Evolutionary conservation across 2,329 filamentous ascomycete species (phyloP).

Genomic region (Taxawa tesnikishii): DNA sequence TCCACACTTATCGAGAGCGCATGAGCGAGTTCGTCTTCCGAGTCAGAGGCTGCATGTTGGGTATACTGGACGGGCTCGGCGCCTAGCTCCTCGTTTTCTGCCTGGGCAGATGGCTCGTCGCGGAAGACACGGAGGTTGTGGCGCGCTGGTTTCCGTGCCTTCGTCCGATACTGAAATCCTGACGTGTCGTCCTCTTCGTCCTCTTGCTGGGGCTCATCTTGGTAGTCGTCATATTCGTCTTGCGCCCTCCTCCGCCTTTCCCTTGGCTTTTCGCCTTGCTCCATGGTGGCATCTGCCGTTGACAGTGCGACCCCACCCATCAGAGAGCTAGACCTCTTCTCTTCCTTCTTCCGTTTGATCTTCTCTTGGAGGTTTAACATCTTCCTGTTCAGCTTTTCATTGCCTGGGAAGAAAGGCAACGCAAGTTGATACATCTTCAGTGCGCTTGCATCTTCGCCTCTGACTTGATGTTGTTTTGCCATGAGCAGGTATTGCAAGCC

Average conservation of each 20-base stretch:
- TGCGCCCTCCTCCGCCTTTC: neutral
- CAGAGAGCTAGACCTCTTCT: constrained; percentile 8
- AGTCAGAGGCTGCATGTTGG: constrained; percentile 10
- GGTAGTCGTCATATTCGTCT: constrained; percentile 7
- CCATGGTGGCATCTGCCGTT: neutral
- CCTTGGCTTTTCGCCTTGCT: neutral
- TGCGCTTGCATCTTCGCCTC: constrained; percentile 65
- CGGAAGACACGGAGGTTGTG: neutral
- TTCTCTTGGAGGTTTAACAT: constrained; percentile 42
- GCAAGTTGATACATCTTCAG: constrained; percentile 80
- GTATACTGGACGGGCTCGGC: constrained; percentile 7
- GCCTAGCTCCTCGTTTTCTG: neutral
- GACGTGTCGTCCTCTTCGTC: constrained; percentile 6
- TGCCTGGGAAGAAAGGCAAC: constrained; percentile 72
- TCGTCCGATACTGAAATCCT: constrained; percentile 1
- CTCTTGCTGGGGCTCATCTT: constrained; percentile 3
- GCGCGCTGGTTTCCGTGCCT: constrained; percentile 1
- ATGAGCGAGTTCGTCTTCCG: constrained; percentile 19
- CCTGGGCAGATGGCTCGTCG: neutral
- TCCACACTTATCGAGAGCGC: constrained; percentile 8
- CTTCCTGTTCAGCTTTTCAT: constrained; percentile 57
- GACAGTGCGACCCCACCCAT: neutral
- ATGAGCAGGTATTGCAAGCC: constrained; percentile 79
- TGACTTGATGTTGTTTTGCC: constrained; percentile 79
- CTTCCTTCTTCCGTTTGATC: constrained; percentile 27